Evolutionary conservation across 2,329 filamentous ascomycete species (phyloP).

Genomic region (Epichloe typhina): DNA sequence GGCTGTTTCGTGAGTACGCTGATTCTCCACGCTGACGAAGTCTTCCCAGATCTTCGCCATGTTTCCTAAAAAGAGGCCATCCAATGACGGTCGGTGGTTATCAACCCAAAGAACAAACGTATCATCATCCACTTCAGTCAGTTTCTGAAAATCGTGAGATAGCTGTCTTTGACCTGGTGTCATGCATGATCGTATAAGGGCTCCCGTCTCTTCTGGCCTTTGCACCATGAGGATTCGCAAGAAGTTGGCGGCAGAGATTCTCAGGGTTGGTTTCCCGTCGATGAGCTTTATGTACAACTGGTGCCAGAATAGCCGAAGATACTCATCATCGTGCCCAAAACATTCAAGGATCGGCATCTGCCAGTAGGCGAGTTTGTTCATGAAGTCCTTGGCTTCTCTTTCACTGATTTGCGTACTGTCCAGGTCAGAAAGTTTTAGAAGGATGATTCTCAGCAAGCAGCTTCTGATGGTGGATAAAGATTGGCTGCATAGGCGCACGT

Average conservation of each 20-base stretch:
- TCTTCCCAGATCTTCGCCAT: slow-evolving; percentile 78
- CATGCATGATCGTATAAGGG: slow-evolving; percentile 60
- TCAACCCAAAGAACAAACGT: slow-evolving; percentile 84
- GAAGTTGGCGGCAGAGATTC: slow-evolving; percentile 66
- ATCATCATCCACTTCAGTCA: slow-evolving; percentile 81
- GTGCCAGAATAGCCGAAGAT: slow-evolving; percentile 79
- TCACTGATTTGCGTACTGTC: slow-evolving; percentile 50
- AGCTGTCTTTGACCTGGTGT: slow-evolving; percentile 58
- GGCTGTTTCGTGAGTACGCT: slow-evolving; percentile 62
- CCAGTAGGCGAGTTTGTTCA: slow-evolving; percentile 88
- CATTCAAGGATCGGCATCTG: slow-evolving; percentile 77
- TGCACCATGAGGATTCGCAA: slow-evolving; percentile 91
- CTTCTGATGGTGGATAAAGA: slow-evolving; percentile 63
- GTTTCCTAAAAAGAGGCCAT: slow-evolving; percentile 68
- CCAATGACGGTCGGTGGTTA: slow-evolving; percentile 62
- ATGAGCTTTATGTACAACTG: slow-evolving; percentile 83
- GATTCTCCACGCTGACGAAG: slow-evolving; percentile 74
- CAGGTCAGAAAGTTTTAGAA: slow-evolving; percentile 73
- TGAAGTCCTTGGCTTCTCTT: slow-evolving; percentile 52
- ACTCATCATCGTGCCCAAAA: slow-evolving; percentile 66
- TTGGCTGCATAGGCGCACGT: slow-evolving; percentile 80
- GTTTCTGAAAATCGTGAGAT: slow-evolving; percentile 63
- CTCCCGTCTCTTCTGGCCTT: slow-evolving; percentile 69
- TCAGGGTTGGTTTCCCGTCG: slow-evolving; percentile 52
- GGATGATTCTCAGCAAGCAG: slow-evolving; percentile 64